A percentile compares a stretch with the other conserved stretches of the same genome.
These are phyloP conservation scores for Penicillium sp. DNA, from an alignment of 2,329 filamentous ascomycete species.

Conservation along the genomic window DNA sequence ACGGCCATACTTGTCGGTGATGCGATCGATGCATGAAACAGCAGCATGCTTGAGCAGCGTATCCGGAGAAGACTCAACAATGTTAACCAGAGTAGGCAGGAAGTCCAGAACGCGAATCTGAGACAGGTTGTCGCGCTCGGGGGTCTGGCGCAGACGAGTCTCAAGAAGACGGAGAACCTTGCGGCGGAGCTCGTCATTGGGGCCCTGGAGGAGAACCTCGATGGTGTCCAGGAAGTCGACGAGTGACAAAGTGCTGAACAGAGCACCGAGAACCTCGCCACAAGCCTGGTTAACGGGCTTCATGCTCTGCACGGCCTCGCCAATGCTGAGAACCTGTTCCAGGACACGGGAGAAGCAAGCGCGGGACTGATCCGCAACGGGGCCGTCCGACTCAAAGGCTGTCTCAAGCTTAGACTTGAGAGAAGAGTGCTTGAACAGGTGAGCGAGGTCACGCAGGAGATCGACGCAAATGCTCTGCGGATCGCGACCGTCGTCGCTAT, in stretches of 20 bases:
- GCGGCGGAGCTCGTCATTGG: conserved; percentile 69
- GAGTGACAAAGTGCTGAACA: conserved; percentile 82
- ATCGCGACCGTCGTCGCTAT: conserved; percentile 47
- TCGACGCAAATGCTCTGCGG: conserved; percentile 42
- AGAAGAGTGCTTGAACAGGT: conserved; percentile 41
- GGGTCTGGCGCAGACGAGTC: conserved; percentile 69
- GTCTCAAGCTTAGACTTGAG: conserved; percentile 40
- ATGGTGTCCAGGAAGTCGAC: conserved; percentile 85
- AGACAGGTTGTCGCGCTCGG: conserved; percentile 63
- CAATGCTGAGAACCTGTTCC: conserved; percentile 62
- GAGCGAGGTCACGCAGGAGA: conserved; percentile 42
- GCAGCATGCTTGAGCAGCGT: conserved; percentile 77
- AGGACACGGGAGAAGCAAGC: conserved; percentile 66
- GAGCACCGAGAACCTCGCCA: conserved; percentile 68
- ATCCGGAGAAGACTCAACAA: conserved; percentile 69
- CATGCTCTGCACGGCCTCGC: conserved; percentile 49
- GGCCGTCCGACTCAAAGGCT: conserved; percentile 34
- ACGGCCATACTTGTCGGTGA: conserved; percentile 92
- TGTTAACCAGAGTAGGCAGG: conserved; percentile 70
- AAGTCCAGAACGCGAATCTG: conserved; percentile 71
- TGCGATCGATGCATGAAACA: conserved; percentile 85
- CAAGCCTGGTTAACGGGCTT: conserved; percentile 42
- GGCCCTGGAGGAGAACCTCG: conserved; percentile 72
- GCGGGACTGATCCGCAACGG: conserved; percentile 62
- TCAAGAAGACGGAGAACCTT: conserved; percentile 80